Percentiles rank a stretch among this genome's conserved stretches.
These are phyloP conservation scores for Hypoxylon rubiginosum DNA, from an alignment of 2,329 filamentous ascomycete species.

Conservation along the genomic window DNA sequence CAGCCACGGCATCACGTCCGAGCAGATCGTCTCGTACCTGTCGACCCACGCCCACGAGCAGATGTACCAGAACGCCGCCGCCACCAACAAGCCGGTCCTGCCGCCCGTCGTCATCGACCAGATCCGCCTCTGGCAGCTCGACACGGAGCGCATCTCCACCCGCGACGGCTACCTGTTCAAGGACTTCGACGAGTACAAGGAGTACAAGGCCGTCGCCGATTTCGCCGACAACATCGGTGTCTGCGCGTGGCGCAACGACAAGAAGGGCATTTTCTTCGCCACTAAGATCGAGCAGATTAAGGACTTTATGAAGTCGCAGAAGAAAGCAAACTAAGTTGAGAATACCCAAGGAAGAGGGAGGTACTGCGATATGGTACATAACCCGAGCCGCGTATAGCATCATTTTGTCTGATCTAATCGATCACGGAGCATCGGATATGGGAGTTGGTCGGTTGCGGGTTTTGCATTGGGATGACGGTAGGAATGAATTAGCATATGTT, in stretches of 20 bases:
- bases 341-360: neutral
- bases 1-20: constrained; percentile 88
- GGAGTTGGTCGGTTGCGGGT: constrained; percentile 25
- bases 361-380: neutral
- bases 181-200: constrained; percentile 80
- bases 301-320: constrained; percentile 74
- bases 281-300: constrained; percentile 90
- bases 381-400: neutral
- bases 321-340: constrained; percentile 47
- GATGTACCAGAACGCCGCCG: constrained; percentile 77
- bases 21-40: constrained; percentile 95
- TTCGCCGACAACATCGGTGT: constrained; percentile 95
- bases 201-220: constrained; percentile 77
- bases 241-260: constrained; percentile 86
- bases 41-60: constrained; percentile 94
- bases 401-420: neutral
- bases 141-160: constrained; percentile 92
- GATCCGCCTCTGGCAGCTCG: constrained; percentile 96
- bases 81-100: constrained; percentile 76
- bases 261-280: constrained; percentile 88
- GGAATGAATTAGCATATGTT: constrained; percentile 7
- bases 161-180: constrained; percentile 88
- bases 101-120: constrained; percentile 98
- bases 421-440: constrained; percentile 16
- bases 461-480: constrained; percentile 23